A percentile compares a stretch with the other conserved stretches of the same genome.
phyloP scores from a whole-genome alignment of 371 early-diverging fungal genomes.

The Mortierella sp. region DNA sequence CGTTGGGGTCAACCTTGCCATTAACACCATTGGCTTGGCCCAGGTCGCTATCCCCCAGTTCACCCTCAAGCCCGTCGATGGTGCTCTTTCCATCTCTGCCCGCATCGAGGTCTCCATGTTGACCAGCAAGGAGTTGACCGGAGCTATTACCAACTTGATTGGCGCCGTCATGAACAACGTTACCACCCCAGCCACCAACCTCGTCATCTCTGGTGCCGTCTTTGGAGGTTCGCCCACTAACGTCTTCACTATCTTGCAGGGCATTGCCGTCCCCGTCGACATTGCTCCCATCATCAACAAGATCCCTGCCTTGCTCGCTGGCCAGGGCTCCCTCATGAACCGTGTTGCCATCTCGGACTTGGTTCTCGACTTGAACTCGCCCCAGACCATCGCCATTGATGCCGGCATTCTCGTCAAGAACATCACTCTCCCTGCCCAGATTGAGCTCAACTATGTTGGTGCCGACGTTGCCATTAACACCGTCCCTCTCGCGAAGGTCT shows the following conservation, averaged over 20 bases:
- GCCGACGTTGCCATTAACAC: conserved; percentile 31
- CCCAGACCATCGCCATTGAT: conserved; percentile 49
- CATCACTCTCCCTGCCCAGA: conserved; percentile 41
- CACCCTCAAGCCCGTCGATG: conserved; percentile 37
- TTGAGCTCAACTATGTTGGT: conserved; percentile 51
- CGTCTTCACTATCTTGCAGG: conserved; percentile 47
- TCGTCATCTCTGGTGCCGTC: conserved; percentile 37
- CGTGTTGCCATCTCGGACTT: conserved; percentile 45
- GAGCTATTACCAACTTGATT: conserved; percentile 32
- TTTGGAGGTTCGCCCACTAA: conserved; percentile 51
- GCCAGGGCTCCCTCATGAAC: conserved; percentile 46
- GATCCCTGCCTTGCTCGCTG: conserved; percentile 36
- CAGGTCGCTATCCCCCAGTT: conserved; percentile 44
- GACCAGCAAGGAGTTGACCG: conserved; percentile 33
- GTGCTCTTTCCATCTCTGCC: conserved; percentile 36
- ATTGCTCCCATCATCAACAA: conserved; percentile 34
- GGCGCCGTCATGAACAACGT: conserved; percentile 33
- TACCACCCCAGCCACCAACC: conserved; percentile 35
- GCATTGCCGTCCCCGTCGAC: conserved; percentile 38
- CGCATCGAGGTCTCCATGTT: conserved; percentile 36
- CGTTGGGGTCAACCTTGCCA: conserved; percentile 48
- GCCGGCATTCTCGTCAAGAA: conserved; percentile 43
- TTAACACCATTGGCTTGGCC: conserved; percentile 43
- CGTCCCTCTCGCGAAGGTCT: conserved; percentile 36
- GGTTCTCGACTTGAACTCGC: conserved; percentile 52